Conservation (phyloP, 495 filamentous ascomycete genomes). For the Alectoria sarmentosa region DNA sequence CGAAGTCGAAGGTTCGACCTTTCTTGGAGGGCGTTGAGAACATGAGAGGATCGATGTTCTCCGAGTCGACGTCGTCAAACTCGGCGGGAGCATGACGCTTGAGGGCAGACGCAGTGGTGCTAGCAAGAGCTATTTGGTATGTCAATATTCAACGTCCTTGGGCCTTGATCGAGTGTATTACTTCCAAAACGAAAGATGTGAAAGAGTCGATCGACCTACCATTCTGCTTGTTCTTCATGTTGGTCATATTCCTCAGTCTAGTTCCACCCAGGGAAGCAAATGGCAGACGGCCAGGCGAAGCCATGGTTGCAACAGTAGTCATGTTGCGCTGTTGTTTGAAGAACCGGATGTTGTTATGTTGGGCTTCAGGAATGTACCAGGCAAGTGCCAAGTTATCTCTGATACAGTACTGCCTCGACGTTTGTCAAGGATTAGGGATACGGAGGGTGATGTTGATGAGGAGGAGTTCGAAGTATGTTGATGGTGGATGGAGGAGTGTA, state of each 20-base stretch:
- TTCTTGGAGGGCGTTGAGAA: conserved; percentile 63
- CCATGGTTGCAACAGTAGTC: conserved; percentile 23
- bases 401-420: background rate
- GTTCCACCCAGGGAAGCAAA: conserved; percentile 49
- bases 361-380: background rate
- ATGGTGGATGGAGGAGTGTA: background rate
- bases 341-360: background rate
- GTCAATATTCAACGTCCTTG: background rate
- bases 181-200: background rate
- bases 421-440: background rate
- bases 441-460: background rate
- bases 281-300: conserved; percentile 40
- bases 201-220: conserved; percentile 38
- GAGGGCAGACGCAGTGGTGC: conserved; percentile 26
- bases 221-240: conserved; percentile 56
- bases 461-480: conserved; percentile 1
- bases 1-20: conserved; percentile 38
- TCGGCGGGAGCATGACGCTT: conserved; percentile 36
- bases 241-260: conserved; percentile 48
- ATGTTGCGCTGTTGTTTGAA: conserved; percentile 8
- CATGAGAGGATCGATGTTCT: conserved; percentile 72
- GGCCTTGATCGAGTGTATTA: background rate
- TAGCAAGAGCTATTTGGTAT: conserved; percentile 7
- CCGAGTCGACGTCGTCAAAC: conserved; percentile 53
- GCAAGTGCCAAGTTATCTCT: background rate